Evolutionary conservation across 805 yeast species (phyloP).

Genomic region (Millerozyma acaciae): DNA sequence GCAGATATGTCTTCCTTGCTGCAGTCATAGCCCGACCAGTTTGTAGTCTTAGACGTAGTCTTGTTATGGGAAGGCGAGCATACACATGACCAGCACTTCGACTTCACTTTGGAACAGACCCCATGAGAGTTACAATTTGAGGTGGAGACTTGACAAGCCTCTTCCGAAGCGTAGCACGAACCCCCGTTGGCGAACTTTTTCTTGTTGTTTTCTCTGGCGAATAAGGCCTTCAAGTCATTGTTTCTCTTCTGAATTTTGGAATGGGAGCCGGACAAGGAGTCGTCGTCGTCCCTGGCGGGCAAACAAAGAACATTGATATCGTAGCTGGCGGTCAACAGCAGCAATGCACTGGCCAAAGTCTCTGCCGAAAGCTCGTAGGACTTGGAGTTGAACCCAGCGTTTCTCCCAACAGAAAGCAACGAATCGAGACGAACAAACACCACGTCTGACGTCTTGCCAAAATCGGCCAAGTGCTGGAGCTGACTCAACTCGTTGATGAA

Average conservation of each 20-base stretch:
- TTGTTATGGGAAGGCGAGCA: constrained; percentile 45
- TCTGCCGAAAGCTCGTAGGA: constrained; percentile 38
- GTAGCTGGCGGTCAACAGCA: constrained; percentile 14
- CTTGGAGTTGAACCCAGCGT: constrained; percentile 39
- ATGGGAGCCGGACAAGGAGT: too few relatives aligned
- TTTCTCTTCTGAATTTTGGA: constrained; percentile 13
- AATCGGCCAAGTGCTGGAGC: constrained; percentile 36
- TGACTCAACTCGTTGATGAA: constrained; percentile 49
- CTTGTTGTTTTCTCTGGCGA: constrained; percentile 1
- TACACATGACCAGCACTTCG: constrained; percentile 48
- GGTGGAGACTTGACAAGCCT: constrained; percentile 45
- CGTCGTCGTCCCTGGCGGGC: constrained; percentile 17
- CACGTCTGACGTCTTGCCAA: constrained; percentile 16
- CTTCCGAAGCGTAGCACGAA: constrained; percentile 41
- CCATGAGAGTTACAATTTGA: constrained; percentile 54
- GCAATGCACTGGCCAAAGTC: constrained; percentile 28
- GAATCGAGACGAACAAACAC: constrained; percentile 40
- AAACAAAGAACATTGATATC: constrained; percentile 30
- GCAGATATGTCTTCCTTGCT: constrained; percentile 63
- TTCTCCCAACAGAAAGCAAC: constrained; percentile 37
- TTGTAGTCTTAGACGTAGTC: constrained; percentile 42
- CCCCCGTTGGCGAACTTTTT: constrained; percentile 2
- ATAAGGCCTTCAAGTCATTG: constrained; percentile 16
- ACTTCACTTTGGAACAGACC: constrained; percentile 34
- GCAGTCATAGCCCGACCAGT: constrained; percentile 60